Conservation (phyloP, 257 asterid species). For the Primulina tabacum region DNA sequence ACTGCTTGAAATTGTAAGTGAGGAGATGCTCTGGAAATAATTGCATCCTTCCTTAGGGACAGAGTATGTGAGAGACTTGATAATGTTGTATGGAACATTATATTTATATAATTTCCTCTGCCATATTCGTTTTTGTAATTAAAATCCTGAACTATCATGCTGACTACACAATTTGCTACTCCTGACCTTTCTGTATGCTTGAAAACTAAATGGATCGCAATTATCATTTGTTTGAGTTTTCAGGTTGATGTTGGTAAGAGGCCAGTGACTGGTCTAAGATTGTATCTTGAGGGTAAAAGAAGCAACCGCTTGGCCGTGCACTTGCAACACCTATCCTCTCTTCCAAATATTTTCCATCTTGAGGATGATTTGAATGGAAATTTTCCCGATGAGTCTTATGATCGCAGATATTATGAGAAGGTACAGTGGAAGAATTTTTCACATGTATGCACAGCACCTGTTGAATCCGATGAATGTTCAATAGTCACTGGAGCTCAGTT, state of each 20-base stretch:
- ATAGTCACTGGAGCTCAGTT: conserved; percentile 87
- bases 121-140: background rate
- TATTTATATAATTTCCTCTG: background rate
- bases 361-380: conserved; percentile 66
- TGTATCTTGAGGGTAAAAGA: conserved; percentile 91
- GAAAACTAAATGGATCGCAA: conserved; percentile 9
- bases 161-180: conserved; percentile 6
- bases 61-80: background rate
- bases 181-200: background rate
- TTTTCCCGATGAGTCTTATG: conserved; percentile 54
- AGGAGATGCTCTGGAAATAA: conserved; percentile 1
- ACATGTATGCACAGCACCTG: conserved; percentile 94
- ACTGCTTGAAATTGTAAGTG: background rate
- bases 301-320: conserved; percentile 94
- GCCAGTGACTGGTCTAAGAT: conserved; percentile 90
- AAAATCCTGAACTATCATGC: background rate
- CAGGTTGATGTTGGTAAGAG: conserved; percentile 97
- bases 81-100: background rate
- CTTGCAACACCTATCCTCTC: conserved; percentile 90
- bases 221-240: conserved; percentile 13
- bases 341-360: conserved; percentile 77
- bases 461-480: conserved; percentile 77
- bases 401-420: conserved; percentile 76
- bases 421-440: conserved; percentile 98
- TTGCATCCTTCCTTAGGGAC: background rate